Percentiles rank a stretch among this genome's conserved stretches.
phyloP scores from a whole-genome alignment of 345 rosid genomes.

The Heritiera fomes region DNA sequence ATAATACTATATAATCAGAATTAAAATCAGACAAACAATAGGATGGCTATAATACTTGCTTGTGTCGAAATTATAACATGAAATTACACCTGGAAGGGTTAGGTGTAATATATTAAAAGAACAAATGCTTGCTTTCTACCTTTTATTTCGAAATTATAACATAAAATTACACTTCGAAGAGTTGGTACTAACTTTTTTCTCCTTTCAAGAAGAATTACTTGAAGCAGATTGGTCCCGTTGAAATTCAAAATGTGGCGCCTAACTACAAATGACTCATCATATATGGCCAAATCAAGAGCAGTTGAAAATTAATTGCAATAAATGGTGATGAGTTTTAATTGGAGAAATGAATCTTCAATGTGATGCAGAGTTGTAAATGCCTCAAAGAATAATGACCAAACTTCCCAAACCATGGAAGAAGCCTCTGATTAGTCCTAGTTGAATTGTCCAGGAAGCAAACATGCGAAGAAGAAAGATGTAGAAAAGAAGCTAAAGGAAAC shows the following conservation, averaged over 20 bases:
- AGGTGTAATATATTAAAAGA: neutral
- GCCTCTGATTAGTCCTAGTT: neutral
- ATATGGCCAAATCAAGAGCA: neutral
- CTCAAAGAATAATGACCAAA: slow-evolving; percentile 8
- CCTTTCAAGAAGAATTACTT: neutral
- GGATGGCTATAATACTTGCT: slow-evolving; percentile 3
- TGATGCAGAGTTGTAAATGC: neutral
- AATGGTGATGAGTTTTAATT: neutral
- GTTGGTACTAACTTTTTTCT: neutral
- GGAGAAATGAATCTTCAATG: neutral
- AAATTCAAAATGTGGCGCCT: neutral
- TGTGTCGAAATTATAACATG: neutral
- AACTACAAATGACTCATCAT: neutral
- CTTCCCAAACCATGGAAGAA: slow-evolving; percentile 1
- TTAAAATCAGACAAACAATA: slow-evolving; percentile 4
- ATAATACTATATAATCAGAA: slow-evolving; percentile 8
- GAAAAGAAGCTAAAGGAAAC: neutral
- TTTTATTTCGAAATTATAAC: no score
- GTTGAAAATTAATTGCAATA: slow-evolving; percentile 7
- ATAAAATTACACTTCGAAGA: no score
- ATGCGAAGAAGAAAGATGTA: neutral
- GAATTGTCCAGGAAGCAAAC: neutral
- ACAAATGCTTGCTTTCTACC: no score
- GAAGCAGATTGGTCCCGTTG: neutral
- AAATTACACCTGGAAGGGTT: neutral